phyloP scores from a whole-genome alignment of 2,329 filamentous ascomycete species.

The Neonectria neomacrospora region DNA sequence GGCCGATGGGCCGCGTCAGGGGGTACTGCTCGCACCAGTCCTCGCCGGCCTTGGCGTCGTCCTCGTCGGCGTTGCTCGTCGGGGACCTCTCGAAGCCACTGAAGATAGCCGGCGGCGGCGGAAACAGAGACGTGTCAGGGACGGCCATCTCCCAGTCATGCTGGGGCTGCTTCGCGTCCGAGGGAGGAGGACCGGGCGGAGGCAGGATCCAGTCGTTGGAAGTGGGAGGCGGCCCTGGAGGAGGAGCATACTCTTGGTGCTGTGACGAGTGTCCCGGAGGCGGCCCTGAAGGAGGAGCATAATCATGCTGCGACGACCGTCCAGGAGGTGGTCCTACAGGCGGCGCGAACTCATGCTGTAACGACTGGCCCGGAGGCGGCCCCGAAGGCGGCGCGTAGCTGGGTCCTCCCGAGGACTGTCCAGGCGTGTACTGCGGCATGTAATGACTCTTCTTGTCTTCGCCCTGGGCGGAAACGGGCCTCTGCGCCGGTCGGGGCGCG shows the following conservation, averaged over 20 bases:
- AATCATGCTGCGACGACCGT: conserved; percentile 39
- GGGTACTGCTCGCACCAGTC: conserved; percentile 72
- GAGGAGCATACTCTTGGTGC: conserved; percentile 39
- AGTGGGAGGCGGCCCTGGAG: conserved; percentile 46
- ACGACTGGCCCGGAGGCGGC: conserved; percentile 40
- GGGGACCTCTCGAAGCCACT: conserved; percentile 71
- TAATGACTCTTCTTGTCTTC: conserved; percentile 45
- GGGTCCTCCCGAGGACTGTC: conserved; percentile 31
- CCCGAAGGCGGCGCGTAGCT: conserved; percentile 46
- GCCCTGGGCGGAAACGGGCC: conserved; percentile 41
- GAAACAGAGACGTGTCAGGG: conserved; percentile 77
- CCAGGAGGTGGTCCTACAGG: conserved; percentile 49
- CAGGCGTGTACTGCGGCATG: conserved; percentile 40
- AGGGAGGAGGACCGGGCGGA: conserved; percentile 50
- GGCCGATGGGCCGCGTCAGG: conserved; percentile 64
- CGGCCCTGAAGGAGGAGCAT: conserved; percentile 49
- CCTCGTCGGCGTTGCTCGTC: conserved; percentile 74
- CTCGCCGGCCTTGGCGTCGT: conserved; percentile 72
- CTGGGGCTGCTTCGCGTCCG: conserved; percentile 45
- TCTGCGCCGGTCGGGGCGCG: conserved; percentile 53
- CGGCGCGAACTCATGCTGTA: conserved; percentile 36
- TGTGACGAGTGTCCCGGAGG: conserved; percentile 44
- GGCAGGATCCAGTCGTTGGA: conserved; percentile 44
- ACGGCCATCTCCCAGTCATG: conserved; percentile 79
- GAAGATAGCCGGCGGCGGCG: conserved; percentile 76